Evolutionary conservation across 805 yeast genomes (phyloP).

Genomic region (Tanozyma kutaoensis): DNA sequence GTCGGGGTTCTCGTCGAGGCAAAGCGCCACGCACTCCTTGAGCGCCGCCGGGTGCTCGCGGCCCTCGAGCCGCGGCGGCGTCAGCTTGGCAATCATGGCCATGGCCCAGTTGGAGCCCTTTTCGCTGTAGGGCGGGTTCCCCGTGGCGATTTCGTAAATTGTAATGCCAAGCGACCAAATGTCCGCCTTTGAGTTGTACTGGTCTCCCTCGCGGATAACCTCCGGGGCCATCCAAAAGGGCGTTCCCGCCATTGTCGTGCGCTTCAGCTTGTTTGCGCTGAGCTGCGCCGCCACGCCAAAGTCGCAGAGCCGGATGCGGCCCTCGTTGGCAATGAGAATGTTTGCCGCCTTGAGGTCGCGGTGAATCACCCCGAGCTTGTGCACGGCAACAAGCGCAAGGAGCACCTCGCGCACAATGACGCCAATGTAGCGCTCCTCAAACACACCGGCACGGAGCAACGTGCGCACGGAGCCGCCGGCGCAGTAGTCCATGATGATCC

Average conservation of each 20-base stretch:
- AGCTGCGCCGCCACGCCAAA: slow-evolving; percentile 97
- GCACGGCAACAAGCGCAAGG: slow-evolving; percentile 69
- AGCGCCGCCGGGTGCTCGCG: slow-evolving; percentile 60
- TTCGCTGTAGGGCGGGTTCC: slow-evolving; percentile 95
- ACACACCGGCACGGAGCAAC: slow-evolving; percentile 68
- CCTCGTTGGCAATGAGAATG: slow-evolving; percentile 78
- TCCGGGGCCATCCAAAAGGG: slow-evolving; percentile 99
- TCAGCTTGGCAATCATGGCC: slow-evolving; percentile 83
- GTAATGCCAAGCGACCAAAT: slow-evolving; percentile 97
- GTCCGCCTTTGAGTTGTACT: slow-evolving; percentile 85
- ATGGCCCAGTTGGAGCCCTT: slow-evolving; percentile 91
- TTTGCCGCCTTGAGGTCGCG: slow-evolving; percentile 96
- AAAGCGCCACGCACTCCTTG: slow-evolving; percentile 81
- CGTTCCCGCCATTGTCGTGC: slow-evolving; percentile 93
- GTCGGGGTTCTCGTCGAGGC: slow-evolving; percentile 87
- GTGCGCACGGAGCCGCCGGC: slow-evolving; percentile 94
- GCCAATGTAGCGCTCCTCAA: slow-evolving; percentile 75
- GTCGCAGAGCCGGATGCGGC: slow-evolving; percentile 85
- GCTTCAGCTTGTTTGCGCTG: slow-evolving; percentile 56
- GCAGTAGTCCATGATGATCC: slow-evolving; percentile 97
- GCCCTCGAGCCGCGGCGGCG: slow-evolving; percentile 93
- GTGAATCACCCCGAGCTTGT: slow-evolving; percentile 83
- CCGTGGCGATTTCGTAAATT: slow-evolving; percentile 86
- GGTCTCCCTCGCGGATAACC: slow-evolving; percentile 82
- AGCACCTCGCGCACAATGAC: slow-evolving; percentile 78